Evolutionary conservation across 192 early-diverging fungal genomes (phyloP), one percentile per base, ranked within the genome.

Genomic region (Coemansia sp.): DNA sequence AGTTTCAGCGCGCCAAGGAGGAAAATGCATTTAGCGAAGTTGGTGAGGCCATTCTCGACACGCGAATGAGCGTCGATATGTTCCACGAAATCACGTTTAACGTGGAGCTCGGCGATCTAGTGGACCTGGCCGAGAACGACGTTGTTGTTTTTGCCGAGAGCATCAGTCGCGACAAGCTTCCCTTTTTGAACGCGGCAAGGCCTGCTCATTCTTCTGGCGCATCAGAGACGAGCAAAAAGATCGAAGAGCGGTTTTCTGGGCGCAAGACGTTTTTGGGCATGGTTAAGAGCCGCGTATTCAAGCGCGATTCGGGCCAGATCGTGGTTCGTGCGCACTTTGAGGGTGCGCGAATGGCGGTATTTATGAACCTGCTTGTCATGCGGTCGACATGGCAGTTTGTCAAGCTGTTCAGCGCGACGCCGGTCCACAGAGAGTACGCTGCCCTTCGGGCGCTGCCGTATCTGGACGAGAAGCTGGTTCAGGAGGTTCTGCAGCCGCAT

Each of bases 361-460:
- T 72, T n/a, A 30, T 64, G 29, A 69, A 65, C 48, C 45, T 60
- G 34, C 62, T 83, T 20, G 65, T 69, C 19, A 51, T 71, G 22
- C 65, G 68, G 6, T 83, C 76, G 35, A 57, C 51, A 9, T 83
- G 78, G 78, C 50, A 66, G 55, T 68, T 70, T 36, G 52, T 80
- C 58, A 73, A 75, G 19, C 60, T 88, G 6, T 83, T 84, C 58
- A 74, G 86, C 54, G 63, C 95, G 45, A 91, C 91, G 3, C 91
- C 96, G 0, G 69, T 80, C 9, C 68, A 89, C 42, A 89, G 96
- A 27, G 95, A 98, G 75, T 98, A 92, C 65, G 71, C 83, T 10
- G 89, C 90, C 2, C 67, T 98, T 55, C 62, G 82, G 28, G 84
- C 81, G 23, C 74, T 96, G 62, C 74, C 83, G 39, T 67, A 73